These are phyloP conservation scores for Tetradesmus lagerheimii DNA, from an alignment of 139 green algal species.

Conservation along the genomic window DNA sequence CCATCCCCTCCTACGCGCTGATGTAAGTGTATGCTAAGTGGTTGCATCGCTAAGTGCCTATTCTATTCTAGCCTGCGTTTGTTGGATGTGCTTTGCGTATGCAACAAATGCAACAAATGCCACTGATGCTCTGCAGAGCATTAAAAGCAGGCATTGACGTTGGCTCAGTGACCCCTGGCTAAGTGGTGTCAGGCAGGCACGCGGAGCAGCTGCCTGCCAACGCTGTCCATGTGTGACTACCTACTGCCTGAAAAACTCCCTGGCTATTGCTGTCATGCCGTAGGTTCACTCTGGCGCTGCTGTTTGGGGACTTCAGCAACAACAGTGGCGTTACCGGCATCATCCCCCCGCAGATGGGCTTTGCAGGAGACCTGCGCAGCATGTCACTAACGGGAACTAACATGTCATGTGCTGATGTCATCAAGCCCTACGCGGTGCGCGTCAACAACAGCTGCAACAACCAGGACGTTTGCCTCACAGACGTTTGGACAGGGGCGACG, in stretches of 20 bases:
- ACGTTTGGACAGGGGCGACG: neutral
- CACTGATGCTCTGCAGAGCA: too few species aligned
- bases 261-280: neutral
- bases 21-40: too few species aligned
- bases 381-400: neutral
- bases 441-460: conserved; percentile 33
- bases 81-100: too few species aligned
- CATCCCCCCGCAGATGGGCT: conserved; percentile 20
- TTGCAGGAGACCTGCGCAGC: neutral
- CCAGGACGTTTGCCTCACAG: neutral
- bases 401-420: conserved; percentile 25
- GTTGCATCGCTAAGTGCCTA: too few species aligned
- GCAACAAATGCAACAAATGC: too few species aligned
- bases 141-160: too few species aligned
- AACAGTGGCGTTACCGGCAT: conserved; percentile 27
- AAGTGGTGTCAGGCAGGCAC: too few species aligned
- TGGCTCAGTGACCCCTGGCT: too few species aligned
- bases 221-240: too few species aligned
- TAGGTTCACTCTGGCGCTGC: neutral
- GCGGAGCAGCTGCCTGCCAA: too few species aligned
- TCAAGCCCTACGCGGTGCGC: neutral
- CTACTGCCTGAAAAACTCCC: too few species aligned
- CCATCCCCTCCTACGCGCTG: neutral
- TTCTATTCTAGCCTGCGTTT: too few species aligned
- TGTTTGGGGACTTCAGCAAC: conserved; percentile 20